phyloP scores from a whole-genome alignment of 225 moss, liverwort and hornwort genomes.

The Antitrichia curtipendula region DNA sequence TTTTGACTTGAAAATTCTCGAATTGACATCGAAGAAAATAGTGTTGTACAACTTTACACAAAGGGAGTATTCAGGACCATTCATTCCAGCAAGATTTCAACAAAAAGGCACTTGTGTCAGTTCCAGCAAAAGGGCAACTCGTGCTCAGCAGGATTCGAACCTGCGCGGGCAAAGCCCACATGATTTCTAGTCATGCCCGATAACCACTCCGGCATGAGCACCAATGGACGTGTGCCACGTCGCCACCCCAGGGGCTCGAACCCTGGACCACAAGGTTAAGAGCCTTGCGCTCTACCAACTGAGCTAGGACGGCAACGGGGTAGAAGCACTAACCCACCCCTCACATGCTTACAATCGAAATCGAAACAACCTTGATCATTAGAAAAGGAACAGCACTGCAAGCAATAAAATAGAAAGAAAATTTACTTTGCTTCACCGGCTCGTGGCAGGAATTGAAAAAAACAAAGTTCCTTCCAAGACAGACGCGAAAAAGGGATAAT shows the following conservation, averaged over 20 bases:
- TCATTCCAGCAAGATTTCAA: not conserved
- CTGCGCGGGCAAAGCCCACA: conserved; percentile 78
- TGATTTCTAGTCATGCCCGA: conserved; percentile 88
- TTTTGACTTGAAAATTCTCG: not conserved
- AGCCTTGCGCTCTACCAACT: conserved; percentile 41
- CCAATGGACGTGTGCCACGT: rapidly evolving
- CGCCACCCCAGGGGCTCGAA: conserved; percentile 35
- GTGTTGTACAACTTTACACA: too few relatives aligned
- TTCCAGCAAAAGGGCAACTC: not conserved
- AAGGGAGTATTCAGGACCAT: too few relatives aligned
- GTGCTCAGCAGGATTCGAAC: conserved; percentile 80
- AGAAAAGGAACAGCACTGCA: rapidly evolving
- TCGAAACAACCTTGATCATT: rapidly evolving
- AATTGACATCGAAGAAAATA: not conserved
- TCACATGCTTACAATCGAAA: rapidly evolving
- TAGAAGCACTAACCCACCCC: rapidly evolving
- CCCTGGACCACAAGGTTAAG: conserved; percentile 40
- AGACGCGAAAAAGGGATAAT: too few relatives aligned
- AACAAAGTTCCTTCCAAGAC: too few relatives aligned
- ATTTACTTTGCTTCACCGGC: not conserved
- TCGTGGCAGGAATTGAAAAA: too few relatives aligned
- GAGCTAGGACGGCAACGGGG: conserved; percentile 9
- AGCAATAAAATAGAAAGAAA: rapidly evolving
- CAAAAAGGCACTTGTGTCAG: conserved; percentile 33
- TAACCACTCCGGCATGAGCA: conserved; percentile 89